Percentiles rank a stretch among this genome's conserved stretches.
Conservation (phyloP, 2,329 filamentous ascomycete species). For the Cladosporium cucumerinum region DNA sequence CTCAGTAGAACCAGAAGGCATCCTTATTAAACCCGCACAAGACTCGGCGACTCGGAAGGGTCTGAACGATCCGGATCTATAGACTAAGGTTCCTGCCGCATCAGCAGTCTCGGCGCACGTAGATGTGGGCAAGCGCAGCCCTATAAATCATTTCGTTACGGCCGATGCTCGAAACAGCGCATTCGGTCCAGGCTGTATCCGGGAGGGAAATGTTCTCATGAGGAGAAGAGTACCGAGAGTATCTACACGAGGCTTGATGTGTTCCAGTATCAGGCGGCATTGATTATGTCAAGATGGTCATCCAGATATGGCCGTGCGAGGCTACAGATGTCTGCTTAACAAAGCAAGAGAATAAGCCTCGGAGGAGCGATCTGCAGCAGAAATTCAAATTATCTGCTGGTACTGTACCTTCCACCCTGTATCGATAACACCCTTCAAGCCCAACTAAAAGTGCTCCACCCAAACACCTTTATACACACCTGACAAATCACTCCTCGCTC, state of each 20-base stretch:
- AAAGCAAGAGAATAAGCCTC: neutral
- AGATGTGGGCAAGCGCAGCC: neutral
- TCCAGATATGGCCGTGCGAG: neutral
- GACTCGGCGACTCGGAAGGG: neutral
- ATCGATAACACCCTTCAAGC: constrained; percentile 3
- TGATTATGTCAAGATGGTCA: neutral
- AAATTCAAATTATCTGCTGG: neutral
- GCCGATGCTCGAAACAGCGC: neutral
- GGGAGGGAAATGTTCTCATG: neutral
- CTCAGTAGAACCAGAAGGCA: neutral
- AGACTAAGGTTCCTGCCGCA: neutral
- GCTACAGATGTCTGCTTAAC: neutral
- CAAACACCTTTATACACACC: neutral
- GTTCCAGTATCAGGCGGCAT: neutral
- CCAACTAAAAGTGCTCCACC: neutral
- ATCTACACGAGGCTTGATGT: neutral
- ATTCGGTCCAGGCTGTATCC: neutral
- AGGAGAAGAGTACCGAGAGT: neutral
- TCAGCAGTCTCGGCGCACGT: neutral
- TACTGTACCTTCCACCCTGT: neutral
- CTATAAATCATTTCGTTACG: neutral
- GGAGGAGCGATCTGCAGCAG: neutral
- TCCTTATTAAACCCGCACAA: neutral
- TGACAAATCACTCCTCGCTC: constrained; percentile 10
- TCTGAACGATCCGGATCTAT: neutral